Base-by-base conservation (phyloP, 768 basidiomycete genomes). In the Leccinum sublutescens region DNA sequence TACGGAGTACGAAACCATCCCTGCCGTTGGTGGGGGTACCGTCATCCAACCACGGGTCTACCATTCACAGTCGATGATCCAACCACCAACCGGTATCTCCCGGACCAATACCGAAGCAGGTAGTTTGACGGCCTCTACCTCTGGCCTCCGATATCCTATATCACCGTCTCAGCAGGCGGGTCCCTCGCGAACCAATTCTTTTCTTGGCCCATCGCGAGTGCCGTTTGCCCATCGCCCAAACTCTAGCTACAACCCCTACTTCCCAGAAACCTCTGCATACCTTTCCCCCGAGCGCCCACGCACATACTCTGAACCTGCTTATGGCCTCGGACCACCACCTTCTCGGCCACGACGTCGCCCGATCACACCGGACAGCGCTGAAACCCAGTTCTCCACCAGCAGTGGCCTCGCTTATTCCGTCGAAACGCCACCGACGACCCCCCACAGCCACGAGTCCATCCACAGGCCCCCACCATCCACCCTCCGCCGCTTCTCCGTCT, bases 21-120 rank as follows among this genome's bases (percentile, higher is more conserved):
- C 95, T 12, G 95, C 95, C 3, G 89, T 97, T 4, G 95, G 95
- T 17, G 94, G 94, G 14, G 95, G 95, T 0, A 87, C 83, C 1
- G 84, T 97, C 64, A 89, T 88, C 10, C 85, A 93, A 14, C 95
- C 95, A 1, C 79, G 94, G 5, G 82, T 95, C 33, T 86, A 85
- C 62, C 95, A 95, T 70, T 86, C 92, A 0, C 93, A 95, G 66
- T 91, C 90, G 1, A 83, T 84, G 68, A 86, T 90, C 29, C 81
- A 85, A 59, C 70, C 82, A 25, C 74, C 83, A 4, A 31, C 63
- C 2, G 65, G 67, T 34, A 64, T 66, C n/a, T 62, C 65, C 45
- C 64, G 55, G 21, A 10, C 57, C 3, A 23, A 48, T 27, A 52
- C 57, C 5, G 57, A 96, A 72, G 82, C 87, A 21, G 85, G 85